Base-by-base conservation (phyloP, 768 basidiomycete species). In the Tulasnella sp. region DNA sequence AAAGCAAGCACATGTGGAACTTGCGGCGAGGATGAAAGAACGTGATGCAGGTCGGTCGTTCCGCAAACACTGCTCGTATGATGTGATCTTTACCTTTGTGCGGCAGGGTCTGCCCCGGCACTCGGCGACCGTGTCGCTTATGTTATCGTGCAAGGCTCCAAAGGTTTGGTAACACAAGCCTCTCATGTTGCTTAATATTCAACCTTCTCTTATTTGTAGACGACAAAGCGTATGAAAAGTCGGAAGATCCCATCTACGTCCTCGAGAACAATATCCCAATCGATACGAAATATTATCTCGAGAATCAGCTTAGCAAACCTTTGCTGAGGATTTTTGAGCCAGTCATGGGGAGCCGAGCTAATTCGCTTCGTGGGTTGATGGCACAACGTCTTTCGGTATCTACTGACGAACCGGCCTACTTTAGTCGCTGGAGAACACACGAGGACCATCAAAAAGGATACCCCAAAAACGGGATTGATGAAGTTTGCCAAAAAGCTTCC, bases 121-220 rank as follows among this genome's bases (percentile, higher is more conserved):
- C 85, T 99, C 26, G 98, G 98, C 78, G 98, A 99, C 83, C 97
- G 98, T 85, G 98, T 99, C 1, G 97, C 98, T 6, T 99, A 99
- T 86, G 97, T 99, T 61, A 98, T 99, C 83, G 89, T 99, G 83
- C 99, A 99, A 84, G 95, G 94, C 5, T 92, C 93, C 79, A 98
- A 97, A 87, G 95, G 93, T 92, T 78, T 18, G 82, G 78, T 23
- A 39, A 57, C 55, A 42, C 32, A 51, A 37, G n/a, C 61, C 23
- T 46, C 71, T 23, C 44, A 32, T 15, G 20, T 40, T 20, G 29
- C 20, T 35, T 35, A 46, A 73, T 15, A 23, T 57, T 73, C 35
- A 55, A 29, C 16, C 57, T 42, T n/a, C 55, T n/a, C 0, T 23
- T 15, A n/a, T 6, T 32, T 29, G 5, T 73, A 94, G 94, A 95